Evolutionary conservation across 495 filamentous ascomycete species (phyloP).

Genomic region (Sphaerosporella brunnea): DNA sequence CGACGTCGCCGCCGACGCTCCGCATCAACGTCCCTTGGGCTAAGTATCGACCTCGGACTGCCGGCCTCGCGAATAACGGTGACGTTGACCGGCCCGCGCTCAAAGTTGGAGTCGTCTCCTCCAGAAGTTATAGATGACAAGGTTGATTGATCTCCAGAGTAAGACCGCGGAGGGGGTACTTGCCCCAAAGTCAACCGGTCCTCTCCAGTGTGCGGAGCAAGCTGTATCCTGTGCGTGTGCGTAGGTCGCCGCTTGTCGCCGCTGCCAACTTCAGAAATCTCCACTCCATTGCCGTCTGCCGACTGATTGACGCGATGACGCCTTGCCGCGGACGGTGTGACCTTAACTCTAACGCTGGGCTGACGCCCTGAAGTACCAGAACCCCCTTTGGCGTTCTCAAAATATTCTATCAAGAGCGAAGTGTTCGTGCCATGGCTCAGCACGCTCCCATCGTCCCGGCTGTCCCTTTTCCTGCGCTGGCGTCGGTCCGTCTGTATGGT

Average conservation of each 20-base stretch:
- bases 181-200: slow-evolving; percentile 23
- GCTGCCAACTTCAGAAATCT: slow-evolving; percentile 5
- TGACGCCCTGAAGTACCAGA: slow-evolving; percentile 39
- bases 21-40: slow-evolving; percentile 12
- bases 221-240: slow-evolving; percentile 21
- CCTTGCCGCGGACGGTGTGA: slow-evolving; percentile 51
- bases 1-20: slow-evolving; percentile 20
- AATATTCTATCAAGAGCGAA: slow-evolving; percentile 93
- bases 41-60: slow-evolving; percentile 17
- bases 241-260: slow-evolving; percentile 17
- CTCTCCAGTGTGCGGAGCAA: slow-evolving; percentile 21
- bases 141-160: slow-evolving; percentile 24
- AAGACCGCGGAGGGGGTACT: slow-evolving; percentile 14
- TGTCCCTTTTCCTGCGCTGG: slow-evolving; percentile 10
- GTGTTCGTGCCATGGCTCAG: slow-evolving; percentile 32
- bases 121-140: slow-evolving; percentile 19
- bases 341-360: slow-evolving; percentile 85
- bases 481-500: slow-evolving; percentile 63
- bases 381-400: slow-evolving; percentile 61
- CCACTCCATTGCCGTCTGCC: slow-evolving; percentile 10
- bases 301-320: slow-evolving; percentile 22
- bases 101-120: slow-evolving; percentile 13
- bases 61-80: slow-evolving; percentile 20
- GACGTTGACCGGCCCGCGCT: slow-evolving; percentile 18
- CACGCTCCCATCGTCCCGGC: background rate